Evolutionary conservation across 202 grass and related monocot genomes (phyloP), one percentile per base, ranked within the genome.

Genomic region (Saccharum hybrid): DNA sequence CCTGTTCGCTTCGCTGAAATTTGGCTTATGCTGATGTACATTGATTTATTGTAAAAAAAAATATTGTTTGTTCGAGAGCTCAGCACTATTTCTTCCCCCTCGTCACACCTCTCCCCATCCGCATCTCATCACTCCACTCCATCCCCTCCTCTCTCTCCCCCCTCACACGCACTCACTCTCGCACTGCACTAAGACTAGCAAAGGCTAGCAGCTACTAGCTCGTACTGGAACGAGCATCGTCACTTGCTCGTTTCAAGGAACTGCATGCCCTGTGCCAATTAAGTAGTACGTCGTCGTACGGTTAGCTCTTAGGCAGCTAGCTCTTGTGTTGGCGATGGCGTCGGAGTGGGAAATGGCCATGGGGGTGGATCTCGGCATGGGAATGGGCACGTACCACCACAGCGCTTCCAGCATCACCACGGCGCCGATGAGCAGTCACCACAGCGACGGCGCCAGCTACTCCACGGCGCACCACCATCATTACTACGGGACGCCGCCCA

Each of bases 341-440:
- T 86, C 86, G 66, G 84, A 96, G 75, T 99, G 93, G 93, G 93
- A 96, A 90, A 85, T 96, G 83, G 80, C 85, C 88, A 93, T 94
- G 90, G 86, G 88, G 31, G 85, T 86, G 66, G 88, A 92, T 22
- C 82, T 90, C 65, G 90, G 87, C 54, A 94, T 92, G 88, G 92
- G 90, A 43, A 89, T 97, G 92, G 81, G 81, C 64, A 52, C 82
- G 30, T 88, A 89, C 65, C 68, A 72, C 16, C 70, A 81, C 89
- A 86, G 87, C 85, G 78, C 77, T 2, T 80, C 84, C 46, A 70
- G 39, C 39, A 40, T 79, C 82, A 68, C 81, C 71, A 33, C 61
- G 13, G 63, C 84, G 60, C 80, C 84, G 13, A 86, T 78, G 79
- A 43, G 51, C 46, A 60, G 45, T 6, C 84, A 89, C 83, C 75